Conservation (phyloP, 2,329 filamentous ascomycete species). For the Neonectria faginata region DNA sequence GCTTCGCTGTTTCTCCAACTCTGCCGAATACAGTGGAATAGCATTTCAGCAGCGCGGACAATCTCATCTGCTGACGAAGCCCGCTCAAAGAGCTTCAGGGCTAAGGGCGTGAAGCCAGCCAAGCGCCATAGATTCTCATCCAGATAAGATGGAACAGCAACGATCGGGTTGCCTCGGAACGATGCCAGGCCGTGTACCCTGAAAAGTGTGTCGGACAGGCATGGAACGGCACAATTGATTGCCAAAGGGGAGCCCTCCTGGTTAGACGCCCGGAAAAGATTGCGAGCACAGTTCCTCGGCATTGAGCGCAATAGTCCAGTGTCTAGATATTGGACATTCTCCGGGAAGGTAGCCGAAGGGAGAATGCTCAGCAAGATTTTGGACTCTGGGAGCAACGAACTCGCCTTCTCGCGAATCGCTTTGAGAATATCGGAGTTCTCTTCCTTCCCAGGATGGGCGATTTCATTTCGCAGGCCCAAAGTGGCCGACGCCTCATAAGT, state of each 20-base stretch:
- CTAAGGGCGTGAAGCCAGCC: conserved; percentile 88
- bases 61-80: conserved; percentile 78
- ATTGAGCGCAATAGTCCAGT: conserved; percentile 80
- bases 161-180: conserved; percentile 84
- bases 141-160: conserved; percentile 83
- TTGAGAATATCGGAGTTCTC: conserved; percentile 91
- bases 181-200: conserved; percentile 84
- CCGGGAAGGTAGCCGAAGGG: conserved; percentile 81
- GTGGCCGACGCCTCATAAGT: conserved; percentile 95
- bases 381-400: conserved; percentile 81
- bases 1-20: conserved; percentile 99
- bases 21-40: conserved; percentile 86
- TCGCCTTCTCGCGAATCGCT: conserved; percentile 88
- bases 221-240: conserved; percentile 88
- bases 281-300: conserved; percentile 78
- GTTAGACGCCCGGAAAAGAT: conserved; percentile 55
- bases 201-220: conserved; percentile 88
- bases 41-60: conserved; percentile 81
- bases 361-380: conserved; percentile 87
- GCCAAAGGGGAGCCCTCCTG: conserved; percentile 77
- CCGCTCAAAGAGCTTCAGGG: conserved; percentile 85
- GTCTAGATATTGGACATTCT: conserved; percentile 83
- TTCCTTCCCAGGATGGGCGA: conserved; percentile 88
- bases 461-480: conserved; percentile 90
- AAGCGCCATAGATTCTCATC: conserved; percentile 95